Percentiles rank a stretch among this genome's conserved stretches.
Evolutionary conservation across 805 yeast genomes (phyloP).

Genomic region (Saccharomyces mikatae): DNA sequence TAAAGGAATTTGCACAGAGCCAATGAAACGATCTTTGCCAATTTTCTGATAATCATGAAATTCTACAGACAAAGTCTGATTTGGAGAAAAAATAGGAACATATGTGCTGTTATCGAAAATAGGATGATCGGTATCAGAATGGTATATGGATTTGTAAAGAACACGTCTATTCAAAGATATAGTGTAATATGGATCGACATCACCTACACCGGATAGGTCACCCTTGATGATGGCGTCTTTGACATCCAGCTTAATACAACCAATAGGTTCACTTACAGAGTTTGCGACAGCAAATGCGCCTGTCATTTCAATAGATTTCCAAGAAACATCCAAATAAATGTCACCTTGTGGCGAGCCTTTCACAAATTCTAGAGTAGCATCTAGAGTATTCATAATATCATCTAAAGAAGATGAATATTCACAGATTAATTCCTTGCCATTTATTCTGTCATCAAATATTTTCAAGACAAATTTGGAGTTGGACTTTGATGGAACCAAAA

Average conservation of each 20-base stretch:
- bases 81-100: conserved; percentile 52
- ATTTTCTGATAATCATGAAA: conserved; percentile 60
- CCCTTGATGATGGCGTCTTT: conserved; percentile 42
- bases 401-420: conserved; percentile 42
- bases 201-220: conserved; percentile 59
- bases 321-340: conserved; percentile 47
- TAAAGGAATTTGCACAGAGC: conserved; percentile 45
- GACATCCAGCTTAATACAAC: conserved; percentile 54
- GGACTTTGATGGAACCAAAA: conserved; percentile 53
- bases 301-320: conserved; percentile 63
- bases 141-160: conserved; percentile 46
- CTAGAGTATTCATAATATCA: conserved; percentile 40
- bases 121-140: conserved; percentile 49
- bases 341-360: conserved; percentile 46
- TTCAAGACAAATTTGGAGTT: conserved; percentile 46
- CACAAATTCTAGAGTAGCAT: conserved; percentile 40
- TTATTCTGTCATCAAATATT: conserved; percentile 50
- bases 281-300: conserved; percentile 40
- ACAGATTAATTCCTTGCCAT: conserved; percentile 42
- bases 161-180: conserved; percentile 51
- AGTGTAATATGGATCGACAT: conserved; percentile 66
- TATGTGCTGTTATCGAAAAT: conserved; percentile 50
- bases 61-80: conserved; percentile 50
- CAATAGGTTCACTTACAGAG: conserved; percentile 44
- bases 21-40: conserved; percentile 58